Evolutionary conservation across 352 stramenopile species (phyloP), one percentile per base, ranked within the genome.

Genomic region (Pythium biforme): DNA sequence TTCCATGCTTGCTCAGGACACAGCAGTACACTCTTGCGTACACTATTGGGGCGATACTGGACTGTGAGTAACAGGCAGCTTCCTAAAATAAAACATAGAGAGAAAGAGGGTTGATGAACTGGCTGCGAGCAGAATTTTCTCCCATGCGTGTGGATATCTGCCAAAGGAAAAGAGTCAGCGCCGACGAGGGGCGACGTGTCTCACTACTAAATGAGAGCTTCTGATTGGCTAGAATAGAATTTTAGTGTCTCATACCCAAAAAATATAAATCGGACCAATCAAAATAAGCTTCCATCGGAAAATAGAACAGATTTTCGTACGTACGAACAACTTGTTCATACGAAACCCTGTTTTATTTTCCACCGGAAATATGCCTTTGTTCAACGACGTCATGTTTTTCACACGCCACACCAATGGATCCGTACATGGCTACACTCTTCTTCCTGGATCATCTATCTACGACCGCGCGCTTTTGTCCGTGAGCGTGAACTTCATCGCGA

Each of bases 401-500:
- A 20, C 41, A 49, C 25, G 41, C 25, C 41, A 23, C 41, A 49
- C 39, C 3, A 45, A 45, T 4, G 19, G 39, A n/a, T 45, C 39
- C 39, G 6, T 19, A 45, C 39, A 54, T 54, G 47, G 47, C 47
- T 54, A 54, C 47, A 54, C 5, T 5, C n/a, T 47, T 10, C n/a
- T 25, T 3, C 11, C 7, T 9, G 40, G 40, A 14, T 47, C 25
- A 20, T 22, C 22, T 40, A 10, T 55, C 45, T 57, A 64, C n/a
- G 56, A 54, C 2, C 59, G 51, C 8, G 60, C 55, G 15, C 76
- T 86, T 41, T 75, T 75, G 40, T 95, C 82, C 9, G 89, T 69
- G 59, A 95, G 81, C 22, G 77, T 88, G 47, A 94, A 95, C 53
- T 91, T 90, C 79, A 95, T 91, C 19, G 86, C 86, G 25, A 94